phyloP scores from a whole-genome alignment of 2,329 filamentous ascomycete genomes.

The Calonectria montana region DNA sequence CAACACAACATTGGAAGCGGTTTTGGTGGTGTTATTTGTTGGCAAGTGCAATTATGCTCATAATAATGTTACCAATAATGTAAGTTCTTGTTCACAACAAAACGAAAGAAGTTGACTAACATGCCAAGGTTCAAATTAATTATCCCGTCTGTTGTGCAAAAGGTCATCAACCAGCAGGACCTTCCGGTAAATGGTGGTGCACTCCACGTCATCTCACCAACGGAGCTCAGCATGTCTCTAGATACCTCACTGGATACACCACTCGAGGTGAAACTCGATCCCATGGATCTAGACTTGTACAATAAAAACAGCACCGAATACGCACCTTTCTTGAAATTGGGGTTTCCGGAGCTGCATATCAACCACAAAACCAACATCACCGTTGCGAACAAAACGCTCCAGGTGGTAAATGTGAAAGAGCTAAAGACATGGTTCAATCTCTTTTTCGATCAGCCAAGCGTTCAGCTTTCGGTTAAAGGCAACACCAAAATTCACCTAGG shows the following conservation, averaged over 20 bases:
- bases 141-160: slow-evolving; percentile 58
- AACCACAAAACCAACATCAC: slow-evolving; percentile 51
- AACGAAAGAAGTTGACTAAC: neutral
- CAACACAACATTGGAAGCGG: slow-evolving; percentile 53
- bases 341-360: slow-evolving; percentile 47
- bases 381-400: slow-evolving; percentile 49
- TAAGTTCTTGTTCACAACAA: slow-evolving; percentile 43
- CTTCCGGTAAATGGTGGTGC: slow-evolving; percentile 52
- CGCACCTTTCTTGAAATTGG: slow-evolving; percentile 37
- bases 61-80: slow-evolving; percentile 59
- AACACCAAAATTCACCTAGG: slow-evolving; percentile 53
- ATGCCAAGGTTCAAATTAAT: slow-evolving; percentile 56
- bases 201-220: slow-evolving; percentile 48
- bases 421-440: slow-evolving; percentile 52
- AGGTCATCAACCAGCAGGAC: slow-evolving; percentile 54
- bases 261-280: slow-evolving; percentile 50
- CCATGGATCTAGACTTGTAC: slow-evolving; percentile 54
- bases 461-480: slow-evolving; percentile 53
- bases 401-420: slow-evolving; percentile 52
- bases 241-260: slow-evolving; percentile 52
- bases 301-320: slow-evolving; percentile 47
- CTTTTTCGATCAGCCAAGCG: slow-evolving; percentile 52
- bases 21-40: slow-evolving; percentile 59
- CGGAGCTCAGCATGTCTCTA: slow-evolving; percentile 49
- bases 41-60: slow-evolving; percentile 50